Evolutionary conservation across 805 yeast genomes (phyloP).

Genomic region (Lipomyces yamadae): DNA sequence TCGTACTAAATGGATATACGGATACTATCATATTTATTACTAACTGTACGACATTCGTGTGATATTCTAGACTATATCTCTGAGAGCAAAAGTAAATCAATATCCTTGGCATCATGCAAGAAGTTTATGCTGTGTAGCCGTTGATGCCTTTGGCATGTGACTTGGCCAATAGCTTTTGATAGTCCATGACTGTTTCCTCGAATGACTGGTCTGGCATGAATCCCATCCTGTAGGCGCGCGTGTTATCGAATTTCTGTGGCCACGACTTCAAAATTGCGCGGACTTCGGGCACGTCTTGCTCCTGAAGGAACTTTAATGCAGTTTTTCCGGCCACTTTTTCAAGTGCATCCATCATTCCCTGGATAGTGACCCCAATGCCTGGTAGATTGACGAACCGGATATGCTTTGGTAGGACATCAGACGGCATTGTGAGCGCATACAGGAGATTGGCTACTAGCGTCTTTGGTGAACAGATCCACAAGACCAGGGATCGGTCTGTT

Average conservation of each 20-base stretch:
- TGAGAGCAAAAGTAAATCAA: too few relatives aligned
- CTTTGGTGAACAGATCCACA: constrained; percentile 38
- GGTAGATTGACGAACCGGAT: constrained; percentile 39
- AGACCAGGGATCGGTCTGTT: constrained; percentile 23
- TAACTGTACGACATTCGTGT: too few relatives aligned
- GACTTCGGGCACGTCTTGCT: constrained; percentile 27
- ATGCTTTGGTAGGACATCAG: constrained; percentile 11
- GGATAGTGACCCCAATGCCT: constrained; percentile 38
- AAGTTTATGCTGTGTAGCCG: background rate
- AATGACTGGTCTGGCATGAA: constrained; percentile 23
- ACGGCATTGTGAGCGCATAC: constrained; percentile 31
- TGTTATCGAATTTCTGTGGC: constrained; percentile 36
- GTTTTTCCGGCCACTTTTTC: constrained; percentile 36
- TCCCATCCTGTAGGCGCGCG: constrained; percentile 24
- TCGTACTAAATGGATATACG: too few relatives aligned
- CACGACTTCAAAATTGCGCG: constrained; percentile 38
- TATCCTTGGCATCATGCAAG: too few relatives aligned
- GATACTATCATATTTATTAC: too few relatives aligned
- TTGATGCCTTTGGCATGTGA: background rate
- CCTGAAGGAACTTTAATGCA: constrained; percentile 27
- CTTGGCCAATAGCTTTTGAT: background rate
- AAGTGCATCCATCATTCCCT: constrained; percentile 40
- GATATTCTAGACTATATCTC: too few relatives aligned
- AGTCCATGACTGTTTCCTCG: constrained; percentile 25
- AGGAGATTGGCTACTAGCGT: constrained; percentile 35